A percentile compares a stretch with the other conserved stretches of the same genome.
Evolutionary conservation across 106 monocot species (phyloP).

Genomic region (Amphibolis antarctica): DNA sequence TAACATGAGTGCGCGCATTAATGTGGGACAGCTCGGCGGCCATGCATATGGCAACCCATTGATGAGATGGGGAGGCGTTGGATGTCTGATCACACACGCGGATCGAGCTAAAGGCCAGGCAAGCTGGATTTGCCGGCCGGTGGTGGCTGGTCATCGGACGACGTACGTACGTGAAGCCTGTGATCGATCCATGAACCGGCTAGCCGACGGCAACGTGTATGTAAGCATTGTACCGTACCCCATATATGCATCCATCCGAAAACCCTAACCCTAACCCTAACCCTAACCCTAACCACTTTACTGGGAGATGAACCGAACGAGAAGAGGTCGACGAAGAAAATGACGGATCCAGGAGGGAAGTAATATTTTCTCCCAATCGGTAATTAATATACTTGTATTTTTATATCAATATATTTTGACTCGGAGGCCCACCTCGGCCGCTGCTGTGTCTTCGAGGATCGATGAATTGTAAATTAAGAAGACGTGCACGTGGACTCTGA

Average conservation of each 20-base stretch:
- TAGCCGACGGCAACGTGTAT: too few relatives aligned
- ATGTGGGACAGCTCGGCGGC: conserved; percentile 8
- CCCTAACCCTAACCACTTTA: conserved; percentile 19
- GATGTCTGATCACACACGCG: too few relatives aligned
- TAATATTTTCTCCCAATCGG: conserved; percentile 5
- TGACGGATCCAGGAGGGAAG: conserved; percentile 8
- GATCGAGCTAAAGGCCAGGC: too few relatives aligned
- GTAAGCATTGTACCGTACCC: too few relatives aligned
- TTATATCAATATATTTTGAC: neutral
- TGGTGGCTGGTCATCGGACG: neutral
- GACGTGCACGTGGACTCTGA: conserved; percentile 28
- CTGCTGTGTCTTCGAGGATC: conserved; percentile 13
- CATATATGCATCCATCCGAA: too few relatives aligned
- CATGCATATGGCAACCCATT: conserved; percentile 1
- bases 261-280: too few relatives aligned
- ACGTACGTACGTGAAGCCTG: too few relatives aligned
- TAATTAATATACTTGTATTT: neutral
- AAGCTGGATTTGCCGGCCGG: too few relatives aligned
- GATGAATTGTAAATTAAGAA: conserved; percentile 15
- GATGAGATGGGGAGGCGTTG: neutral
- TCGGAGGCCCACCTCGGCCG: conserved; percentile 17
- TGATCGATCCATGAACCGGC: too few relatives aligned
- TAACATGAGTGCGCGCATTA: conserved; percentile 8
- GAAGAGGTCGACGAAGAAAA: conserved; percentile 17
- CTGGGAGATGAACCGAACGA: neutral